These are phyloP conservation scores for Zelopaecilomyces penicillatus DNA, from an alignment of 2,329 filamentous ascomycete genomes.

Conservation along the genomic window DNA sequence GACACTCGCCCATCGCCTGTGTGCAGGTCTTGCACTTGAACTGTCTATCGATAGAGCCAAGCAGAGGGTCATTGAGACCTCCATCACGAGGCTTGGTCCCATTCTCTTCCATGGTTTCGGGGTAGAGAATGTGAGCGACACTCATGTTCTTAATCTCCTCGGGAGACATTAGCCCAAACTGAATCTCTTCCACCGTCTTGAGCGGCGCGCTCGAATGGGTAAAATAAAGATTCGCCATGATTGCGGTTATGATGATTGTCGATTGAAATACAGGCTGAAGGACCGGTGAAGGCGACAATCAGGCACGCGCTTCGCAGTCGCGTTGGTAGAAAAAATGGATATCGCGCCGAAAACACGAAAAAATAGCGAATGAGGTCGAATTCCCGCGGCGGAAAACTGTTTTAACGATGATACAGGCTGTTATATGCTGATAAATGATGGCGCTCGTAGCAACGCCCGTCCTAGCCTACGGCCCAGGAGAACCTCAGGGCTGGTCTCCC, in stretches of 20 bases:
- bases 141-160: slow-evolving; percentile 99
- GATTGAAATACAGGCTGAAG: slow-evolving; percentile 4
- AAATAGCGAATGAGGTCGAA: slow-evolving; percentile 13
- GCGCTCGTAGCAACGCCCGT: slow-evolving; percentile 34
- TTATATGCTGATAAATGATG: slow-evolving; percentile 29
- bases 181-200: slow-evolving; percentile 97
- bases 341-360: slow-evolving; percentile 16
- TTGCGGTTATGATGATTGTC: slow-evolving; percentile 29
- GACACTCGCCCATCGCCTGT: slow-evolving; percentile 91
- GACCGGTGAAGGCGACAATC: slow-evolving; percentile 12
- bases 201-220: slow-evolving; percentile 88
- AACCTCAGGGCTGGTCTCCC: slow-evolving; percentile 36
- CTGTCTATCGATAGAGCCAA: slow-evolving; percentile 92
- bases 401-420: slow-evolving; percentile 25
- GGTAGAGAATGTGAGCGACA: slow-evolving; percentile 90
- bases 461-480: slow-evolving; percentile 40
- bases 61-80: slow-evolving; percentile 89
- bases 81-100: slow-evolving; percentile 82
- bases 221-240: slow-evolving; percentile 88
- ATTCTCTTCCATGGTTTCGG: slow-evolving; percentile 99
- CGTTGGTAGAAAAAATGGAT: background rate
- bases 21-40: slow-evolving; percentile 95
- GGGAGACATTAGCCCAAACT: slow-evolving; percentile 94
- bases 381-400: slow-evolving; percentile 16
- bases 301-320: slow-evolving; percentile 11